Base-by-base conservation (phyloP, 2,329 filamentous ascomycete genomes). In the Leptoxyphium fumago region DNA sequence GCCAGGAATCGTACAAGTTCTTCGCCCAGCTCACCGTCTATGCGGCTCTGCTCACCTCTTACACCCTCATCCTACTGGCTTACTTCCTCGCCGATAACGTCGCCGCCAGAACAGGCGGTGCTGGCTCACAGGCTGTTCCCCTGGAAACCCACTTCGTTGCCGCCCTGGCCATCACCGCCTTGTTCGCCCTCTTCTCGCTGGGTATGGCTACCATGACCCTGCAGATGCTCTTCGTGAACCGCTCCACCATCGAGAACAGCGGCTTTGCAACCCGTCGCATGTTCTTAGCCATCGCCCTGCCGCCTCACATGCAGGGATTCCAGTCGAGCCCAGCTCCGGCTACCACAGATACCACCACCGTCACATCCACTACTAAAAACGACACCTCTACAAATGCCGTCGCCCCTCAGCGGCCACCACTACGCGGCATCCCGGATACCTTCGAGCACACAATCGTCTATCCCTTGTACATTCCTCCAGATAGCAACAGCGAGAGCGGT, bases 21-120 rank as follows among this genome's bases (percentile, higher is more conserved):
- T 96, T 98, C 57, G 68, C 87, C 10, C 91, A 95, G 52, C 94
- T 95, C 57, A 78, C 79, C 13, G 72, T 76, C 38, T 94, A 91
- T 60, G 78, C 78, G 1, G 66, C 76, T 4, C 54, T 85, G 3
- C 84, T 80, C 53, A 86, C 80, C 51, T 61, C 69, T 2, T 74
- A 84, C 46, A 64, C 74, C 9, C 63, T 93, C 41, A 73, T 78
- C 17, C 70, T 80, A 1, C 67, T 78, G 47, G 78, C 77, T 2
- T 74, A 81, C 43, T 80, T 78, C 47, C 61, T 87, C 2, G 71
- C 69, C 2, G 71, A 78, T 42, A 50, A 48, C 29, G 52, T 40
- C 5, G 32, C 32, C 32, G 32, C 32, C 32, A 36, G 32, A 9
- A 5, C 32, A 5, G 32, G 10, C 9, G 5, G 10, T 3, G 13